Conservation (phyloP, 352 stramenopile genomes). For the Aphanomyces stellatus region DNA sequence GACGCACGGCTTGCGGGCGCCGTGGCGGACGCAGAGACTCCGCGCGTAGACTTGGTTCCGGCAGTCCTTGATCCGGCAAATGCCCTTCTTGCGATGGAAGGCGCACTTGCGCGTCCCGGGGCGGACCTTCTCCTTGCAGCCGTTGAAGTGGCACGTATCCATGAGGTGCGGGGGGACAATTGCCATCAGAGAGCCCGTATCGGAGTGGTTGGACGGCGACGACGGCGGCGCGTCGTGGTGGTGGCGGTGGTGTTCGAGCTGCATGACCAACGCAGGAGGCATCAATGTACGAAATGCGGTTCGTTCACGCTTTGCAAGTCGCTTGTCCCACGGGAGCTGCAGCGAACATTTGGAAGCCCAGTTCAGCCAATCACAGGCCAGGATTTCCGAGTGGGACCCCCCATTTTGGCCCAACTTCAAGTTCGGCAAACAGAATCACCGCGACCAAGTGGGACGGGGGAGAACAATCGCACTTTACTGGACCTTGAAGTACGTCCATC, state of each 20-base stretch:
- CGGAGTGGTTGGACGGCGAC: not conserved
- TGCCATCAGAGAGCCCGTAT: too few relatives aligned
- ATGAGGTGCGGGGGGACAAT: too few relatives aligned
- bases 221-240: not conserved
- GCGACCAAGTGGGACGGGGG: not conserved
- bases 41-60: slow-evolving; percentile 67
- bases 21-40: slow-evolving; percentile 68
- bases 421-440: not conserved
- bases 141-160: slow-evolving; percentile 10
- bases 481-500: too few relatives aligned
- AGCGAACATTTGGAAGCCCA: too few relatives aligned
- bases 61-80: slow-evolving; percentile 68
- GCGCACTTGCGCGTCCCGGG: slow-evolving; percentile 8
- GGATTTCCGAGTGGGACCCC: too few relatives aligned
- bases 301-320: not conserved
- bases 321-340: not conserved
- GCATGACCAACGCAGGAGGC: not conserved
- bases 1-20: slow-evolving; percentile 53
- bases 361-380: not conserved
- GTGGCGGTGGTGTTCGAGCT: not conserved
- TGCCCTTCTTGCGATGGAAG: slow-evolving; percentile 23
- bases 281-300: not conserved
- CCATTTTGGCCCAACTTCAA: not conserved
- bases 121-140: slow-evolving; percentile 4
- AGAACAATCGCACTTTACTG: not conserved